These are phyloP conservation scores for Wallemia hederae DNA, from an alignment of 1,284 basidiomycete genomes.

Conservation along the genomic window DNA sequence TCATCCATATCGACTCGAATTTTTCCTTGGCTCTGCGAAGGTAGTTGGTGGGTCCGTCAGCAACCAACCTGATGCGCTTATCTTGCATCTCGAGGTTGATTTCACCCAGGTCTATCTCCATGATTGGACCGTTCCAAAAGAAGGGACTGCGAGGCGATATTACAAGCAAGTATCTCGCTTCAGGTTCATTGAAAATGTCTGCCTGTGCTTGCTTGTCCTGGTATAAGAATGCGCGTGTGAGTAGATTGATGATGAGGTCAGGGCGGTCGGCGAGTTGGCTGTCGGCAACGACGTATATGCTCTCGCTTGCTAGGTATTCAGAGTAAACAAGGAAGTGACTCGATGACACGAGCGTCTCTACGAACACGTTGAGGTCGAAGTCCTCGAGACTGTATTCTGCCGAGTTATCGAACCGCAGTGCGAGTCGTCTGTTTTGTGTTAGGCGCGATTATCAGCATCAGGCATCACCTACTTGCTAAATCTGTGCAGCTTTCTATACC, in stretches of 20 bases:
- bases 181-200: constrained; percentile 13
- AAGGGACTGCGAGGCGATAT: constrained; percentile 65
- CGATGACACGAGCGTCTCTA: constrained; percentile 48
- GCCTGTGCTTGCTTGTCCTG: constrained; percentile 14
- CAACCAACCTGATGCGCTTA: constrained; percentile 50
- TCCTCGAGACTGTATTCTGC: constrained; percentile 72
- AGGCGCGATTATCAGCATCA: not conserved
- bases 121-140: constrained; percentile 68
- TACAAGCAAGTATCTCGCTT: constrained; percentile 43
- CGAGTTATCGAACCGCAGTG: constrained; percentile 73
- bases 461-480: constrained; percentile 41
- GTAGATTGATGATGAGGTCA: constrained; percentile 45
- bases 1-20: constrained; percentile 31
- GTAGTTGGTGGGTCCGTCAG: constrained; percentile 54
- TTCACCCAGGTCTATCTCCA: constrained; percentile 32
- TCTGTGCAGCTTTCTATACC: constrained; percentile 77
- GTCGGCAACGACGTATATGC: constrained; percentile 77
- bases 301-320: constrained; percentile 57
- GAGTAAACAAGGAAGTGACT: constrained; percentile 92
- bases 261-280: constrained; percentile 54
- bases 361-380: constrained; percentile 48
- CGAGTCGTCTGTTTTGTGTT: constrained; percentile 28
- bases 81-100: constrained; percentile 50
- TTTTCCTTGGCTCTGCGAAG: constrained; percentile 47
- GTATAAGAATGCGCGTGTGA: constrained; percentile 15